Evolutionary conservation across 2,329 filamentous ascomycete genomes (phyloP), one percentile per base, ranked within the genome.

Genomic region (Calonectria fujianensis): DNA sequence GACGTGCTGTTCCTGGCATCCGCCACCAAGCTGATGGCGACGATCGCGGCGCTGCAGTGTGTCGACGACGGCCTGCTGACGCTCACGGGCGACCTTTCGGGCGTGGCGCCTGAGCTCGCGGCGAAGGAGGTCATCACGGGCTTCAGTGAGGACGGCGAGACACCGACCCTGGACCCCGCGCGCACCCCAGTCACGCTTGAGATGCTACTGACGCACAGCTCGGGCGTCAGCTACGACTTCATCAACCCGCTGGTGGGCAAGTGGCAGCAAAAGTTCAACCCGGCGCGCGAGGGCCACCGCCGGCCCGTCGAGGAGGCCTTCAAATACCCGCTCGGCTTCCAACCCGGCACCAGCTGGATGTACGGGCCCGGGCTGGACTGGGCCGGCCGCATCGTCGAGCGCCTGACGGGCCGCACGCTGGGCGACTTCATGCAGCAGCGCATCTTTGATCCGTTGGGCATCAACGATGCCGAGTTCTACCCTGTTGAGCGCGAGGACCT

Each of bases 311-410:
- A 87, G 16, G 85, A 87, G 27, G 77, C 84, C 0, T 89, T 86
- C 75, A 74, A 75, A 16, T 84, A 87, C 13, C 89, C 89, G 0
- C 85, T 91, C 3, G 68, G 80, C 13, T 90, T 86, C 75, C 87
- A 92, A 70, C 90, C 90, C 0, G 90, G 90, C 0, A 80, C 82
- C 0, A 81, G 84, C 5, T 92, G 89, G 89, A 83, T 85, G 76
- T 91, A 91, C 74, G 86, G 88, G 0, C 76, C 85, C 1, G 84
- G 86, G 1, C 79, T 89, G 1, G 90, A 92, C 82, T 91, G 89
- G 89, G 88, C 86, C 0, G 90, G 90, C 5, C 84, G 85, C 1
- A 82, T 91, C 0, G 84, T 91, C 1, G 89, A 91, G 77, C 82
- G 85, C 0, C 78, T 89, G 0, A 88, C 88, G 0, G 85, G 86